Evolutionary conservation across 106 monocot species (phyloP).

Genomic region (Gastrodia elata): DNA sequence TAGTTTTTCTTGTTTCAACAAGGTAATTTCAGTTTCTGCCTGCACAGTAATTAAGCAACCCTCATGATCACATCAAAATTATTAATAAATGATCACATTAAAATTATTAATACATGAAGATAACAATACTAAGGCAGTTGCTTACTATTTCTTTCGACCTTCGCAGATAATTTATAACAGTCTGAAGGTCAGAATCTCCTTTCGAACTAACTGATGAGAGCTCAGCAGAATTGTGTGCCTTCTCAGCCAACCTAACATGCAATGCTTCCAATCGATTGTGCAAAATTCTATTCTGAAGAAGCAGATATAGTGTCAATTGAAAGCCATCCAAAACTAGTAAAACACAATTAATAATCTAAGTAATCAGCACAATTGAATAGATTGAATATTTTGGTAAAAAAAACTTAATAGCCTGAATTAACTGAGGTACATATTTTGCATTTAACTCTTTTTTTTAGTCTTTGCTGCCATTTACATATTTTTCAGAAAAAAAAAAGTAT

Average conservation of each 20-base stretch:
- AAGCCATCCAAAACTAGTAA: background rate
- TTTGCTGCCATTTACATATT: no score
- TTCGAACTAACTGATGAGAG: slow-evolving; percentile 28
- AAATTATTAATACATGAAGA: slow-evolving; percentile 8
- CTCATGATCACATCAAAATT: background rate
- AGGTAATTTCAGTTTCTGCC: slow-evolving; percentile 71
- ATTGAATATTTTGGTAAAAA: no score
- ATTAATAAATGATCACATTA: slow-evolving; percentile 1
- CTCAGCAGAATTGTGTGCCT: slow-evolving; percentile 40
- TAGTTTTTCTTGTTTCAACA: slow-evolving; percentile 81
- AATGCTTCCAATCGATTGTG: slow-evolving; percentile 65
- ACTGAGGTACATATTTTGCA: no score
- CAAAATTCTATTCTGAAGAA: slow-evolving; percentile 65
- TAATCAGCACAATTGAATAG: no score
- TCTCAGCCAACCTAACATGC: slow-evolving; percentile 68
- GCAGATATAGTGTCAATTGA: background rate
- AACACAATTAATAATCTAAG: background rate
- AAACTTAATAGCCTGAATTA: no score
- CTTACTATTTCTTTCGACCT: slow-evolving; percentile 95
- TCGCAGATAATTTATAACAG: slow-evolving; percentile 70
- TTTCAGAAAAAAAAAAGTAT: no score
- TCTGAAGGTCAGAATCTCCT: slow-evolving; percentile 57
- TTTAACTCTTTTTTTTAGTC: no score
- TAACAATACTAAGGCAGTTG: background rate
- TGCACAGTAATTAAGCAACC: slow-evolving; percentile 16